These are phyloP conservation scores for Triglochin maritima DNA, from an alignment of 106 monocot genomes.

Conservation along the genomic window DNA sequence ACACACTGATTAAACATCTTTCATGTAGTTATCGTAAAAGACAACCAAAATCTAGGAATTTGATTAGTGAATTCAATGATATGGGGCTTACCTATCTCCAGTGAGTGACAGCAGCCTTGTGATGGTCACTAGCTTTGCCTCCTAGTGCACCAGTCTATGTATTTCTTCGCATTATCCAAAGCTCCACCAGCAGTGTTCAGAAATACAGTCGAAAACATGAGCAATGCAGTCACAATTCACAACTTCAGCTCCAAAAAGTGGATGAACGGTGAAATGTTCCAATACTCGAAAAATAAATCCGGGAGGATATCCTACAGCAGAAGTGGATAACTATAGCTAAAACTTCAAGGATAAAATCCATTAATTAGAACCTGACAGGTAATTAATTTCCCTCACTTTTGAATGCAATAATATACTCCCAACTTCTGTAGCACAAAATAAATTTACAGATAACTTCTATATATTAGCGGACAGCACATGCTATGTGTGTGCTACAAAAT, in stretches of 20 bases:
- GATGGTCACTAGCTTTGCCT: constrained; percentile 91
- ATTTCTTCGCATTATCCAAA: constrained; percentile 99
- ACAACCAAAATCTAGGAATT: not conserved
- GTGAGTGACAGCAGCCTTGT: constrained; percentile 82
- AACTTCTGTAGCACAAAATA: too few relatives aligned
- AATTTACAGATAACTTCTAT: too few relatives aligned
- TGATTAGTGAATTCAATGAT: not conserved
- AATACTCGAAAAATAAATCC: constrained; percentile 77
- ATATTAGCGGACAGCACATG: too few relatives aligned
- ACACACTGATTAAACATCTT: not conserved
- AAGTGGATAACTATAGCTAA: too few relatives aligned
- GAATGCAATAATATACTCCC: too few relatives aligned
- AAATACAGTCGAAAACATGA: constrained; percentile 97
- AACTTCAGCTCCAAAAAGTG: constrained; percentile 91
- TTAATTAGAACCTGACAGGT: too few relatives aligned
- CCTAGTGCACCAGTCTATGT: constrained; percentile 91
- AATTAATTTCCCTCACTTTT: too few relatives aligned
- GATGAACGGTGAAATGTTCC: constrained; percentile 64
- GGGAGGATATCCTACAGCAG: constrained; percentile 9
- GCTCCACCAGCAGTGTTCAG: constrained; percentile 95
- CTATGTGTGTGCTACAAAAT: too few relatives aligned
- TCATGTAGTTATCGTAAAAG: not conserved
- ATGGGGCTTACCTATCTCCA: constrained; percentile 80
- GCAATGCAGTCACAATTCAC: constrained; percentile 61
- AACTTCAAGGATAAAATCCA: too few relatives aligned